These are phyloP conservation scores for Boletus rex-veris DNA, from an alignment of 768 basidiomycete genomes.

Conservation along the genomic window DNA sequence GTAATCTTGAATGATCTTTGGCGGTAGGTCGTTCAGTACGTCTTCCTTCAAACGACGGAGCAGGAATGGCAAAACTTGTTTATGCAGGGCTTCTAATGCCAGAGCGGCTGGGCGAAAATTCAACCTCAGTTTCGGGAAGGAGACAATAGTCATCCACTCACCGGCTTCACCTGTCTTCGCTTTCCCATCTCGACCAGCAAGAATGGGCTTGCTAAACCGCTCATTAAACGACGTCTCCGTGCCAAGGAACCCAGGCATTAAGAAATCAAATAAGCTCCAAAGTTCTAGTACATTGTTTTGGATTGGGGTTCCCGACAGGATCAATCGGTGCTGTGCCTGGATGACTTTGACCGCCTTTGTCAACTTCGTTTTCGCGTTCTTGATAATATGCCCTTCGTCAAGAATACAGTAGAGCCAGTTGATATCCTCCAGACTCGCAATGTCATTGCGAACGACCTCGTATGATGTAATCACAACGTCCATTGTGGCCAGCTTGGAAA, in stretches of 20 bases:
- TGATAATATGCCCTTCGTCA: constrained; percentile 98
- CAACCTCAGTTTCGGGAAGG: background rate
- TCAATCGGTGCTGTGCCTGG: constrained; percentile 86
- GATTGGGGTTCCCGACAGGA: constrained; percentile 96
- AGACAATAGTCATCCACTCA: constrained; percentile 36
- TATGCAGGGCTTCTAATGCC: constrained; percentile 93
- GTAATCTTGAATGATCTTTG: constrained; percentile 99
- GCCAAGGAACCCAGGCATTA: constrained; percentile 99
- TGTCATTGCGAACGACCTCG: constrained; percentile 95
- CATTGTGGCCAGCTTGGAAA: constrained; percentile 60
- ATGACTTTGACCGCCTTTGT: constrained; percentile 94
- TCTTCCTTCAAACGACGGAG: constrained; percentile 96
- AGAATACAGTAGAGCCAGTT: constrained; percentile 96
- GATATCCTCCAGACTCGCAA: constrained; percentile 63
- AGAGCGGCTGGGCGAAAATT: constrained; percentile 63
- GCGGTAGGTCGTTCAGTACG: constrained; percentile 90
- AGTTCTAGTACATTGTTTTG: constrained; percentile 98
- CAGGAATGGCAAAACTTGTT: constrained; percentile 98
- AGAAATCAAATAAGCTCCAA: constrained; percentile 98
- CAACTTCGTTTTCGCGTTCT: constrained; percentile 97
- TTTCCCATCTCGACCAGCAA: constrained; percentile 93
- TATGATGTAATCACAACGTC: constrained; percentile 98
- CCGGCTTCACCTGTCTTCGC: constrained; percentile 93
- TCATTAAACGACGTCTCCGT: constrained; percentile 93
- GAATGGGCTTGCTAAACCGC: constrained; percentile 91